Conservation (phyloP, 805 yeast species). For the Candida ortonii region DNA sequence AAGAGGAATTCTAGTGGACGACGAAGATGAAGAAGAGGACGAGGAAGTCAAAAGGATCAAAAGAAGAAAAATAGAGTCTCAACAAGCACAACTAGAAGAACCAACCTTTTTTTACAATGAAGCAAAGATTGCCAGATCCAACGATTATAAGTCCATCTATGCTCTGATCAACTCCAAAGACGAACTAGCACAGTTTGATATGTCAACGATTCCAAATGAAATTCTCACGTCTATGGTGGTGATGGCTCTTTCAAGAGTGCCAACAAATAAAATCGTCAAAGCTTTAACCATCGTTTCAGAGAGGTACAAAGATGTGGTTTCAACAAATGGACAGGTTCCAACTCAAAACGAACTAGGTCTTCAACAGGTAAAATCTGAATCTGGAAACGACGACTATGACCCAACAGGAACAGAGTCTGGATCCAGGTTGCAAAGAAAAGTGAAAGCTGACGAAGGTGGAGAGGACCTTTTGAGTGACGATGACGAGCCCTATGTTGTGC, state of each 20-base stretch:
- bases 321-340: constrained; percentile 9
- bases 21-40: constrained; percentile 43
- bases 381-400: constrained; percentile 4
- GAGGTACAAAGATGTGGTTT: constrained; percentile 42
- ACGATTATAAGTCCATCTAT: constrained; percentile 62
- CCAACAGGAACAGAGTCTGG: constrained; percentile 4
- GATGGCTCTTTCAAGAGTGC: constrained; percentile 59
- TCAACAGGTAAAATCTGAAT: neutral
- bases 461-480: constrained; percentile 33
- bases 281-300: constrained; percentile 69
- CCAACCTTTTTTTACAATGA: constrained; percentile 27
- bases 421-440: constrained; percentile 20
- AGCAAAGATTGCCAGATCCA: constrained; percentile 35
- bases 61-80: constrained; percentile 21
- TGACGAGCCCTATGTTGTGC: constrained; percentile 41
- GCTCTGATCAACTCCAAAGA: constrained; percentile 60
- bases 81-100: constrained; percentile 20
- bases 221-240: constrained; percentile 63
- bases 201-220: constrained; percentile 62
- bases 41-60: constrained; percentile 24
- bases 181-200: constrained; percentile 64
- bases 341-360: constrained; percentile 1
- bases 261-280: constrained; percentile 50
- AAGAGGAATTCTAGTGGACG: constrained; percentile 36
- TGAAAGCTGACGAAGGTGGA: constrained; percentile 9